Evolutionary conservation across 768 basidiomycete genomes (phyloP).

Genomic region (Termitomyces titanicus): DNA sequence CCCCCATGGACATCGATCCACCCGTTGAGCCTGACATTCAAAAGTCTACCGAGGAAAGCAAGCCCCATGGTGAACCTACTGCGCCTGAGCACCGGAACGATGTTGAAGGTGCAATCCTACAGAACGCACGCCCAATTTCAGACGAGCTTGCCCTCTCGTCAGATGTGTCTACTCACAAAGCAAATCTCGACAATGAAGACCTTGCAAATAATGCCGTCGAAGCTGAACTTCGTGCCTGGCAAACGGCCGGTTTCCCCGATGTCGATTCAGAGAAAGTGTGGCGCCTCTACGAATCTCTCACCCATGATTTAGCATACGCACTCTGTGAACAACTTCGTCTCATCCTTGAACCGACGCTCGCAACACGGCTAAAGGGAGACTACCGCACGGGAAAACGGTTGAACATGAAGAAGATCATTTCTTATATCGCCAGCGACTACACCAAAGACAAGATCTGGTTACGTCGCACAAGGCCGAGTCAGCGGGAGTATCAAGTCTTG

Average conservation of each 20-base stretch:
- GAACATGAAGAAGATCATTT: conserved; percentile 98
- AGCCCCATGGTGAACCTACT: conserved; percentile 20
- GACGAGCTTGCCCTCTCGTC: conserved; percentile 17
- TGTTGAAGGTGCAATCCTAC: conserved; percentile 47
- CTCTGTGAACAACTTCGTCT: conserved; percentile 96
- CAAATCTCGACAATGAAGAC: conserved; percentile 32
- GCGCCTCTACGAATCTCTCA: conserved; percentile 87
- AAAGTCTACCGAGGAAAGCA: conserved; percentile 14
- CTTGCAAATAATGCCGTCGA: conserved; percentile 33
- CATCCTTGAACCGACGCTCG: conserved; percentile 91
- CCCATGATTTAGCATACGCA: conserved; percentile 84
- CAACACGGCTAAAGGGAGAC: conserved; percentile 92
- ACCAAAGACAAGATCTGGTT: conserved; percentile 99
- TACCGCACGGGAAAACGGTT: conserved; percentile 96
- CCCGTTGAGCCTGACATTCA: conserved; percentile 25
- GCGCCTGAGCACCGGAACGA: conserved; percentile 24
- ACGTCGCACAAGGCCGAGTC: conserved; percentile 88
- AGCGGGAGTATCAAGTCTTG: conserved; percentile 93
- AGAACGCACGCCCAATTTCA: conserved; percentile 20
- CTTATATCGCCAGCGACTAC: conserved; percentile 97
- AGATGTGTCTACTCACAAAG: conserved; percentile 25
- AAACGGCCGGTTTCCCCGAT: conserved; percentile 51
- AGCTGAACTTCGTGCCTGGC: conserved; percentile 57
- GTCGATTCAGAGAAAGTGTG: conserved; percentile 73
- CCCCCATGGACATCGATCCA: conserved; percentile 49